phyloP scores from a whole-genome alignment of 345 rosid genomes.

The Angophora floribunda region DNA sequence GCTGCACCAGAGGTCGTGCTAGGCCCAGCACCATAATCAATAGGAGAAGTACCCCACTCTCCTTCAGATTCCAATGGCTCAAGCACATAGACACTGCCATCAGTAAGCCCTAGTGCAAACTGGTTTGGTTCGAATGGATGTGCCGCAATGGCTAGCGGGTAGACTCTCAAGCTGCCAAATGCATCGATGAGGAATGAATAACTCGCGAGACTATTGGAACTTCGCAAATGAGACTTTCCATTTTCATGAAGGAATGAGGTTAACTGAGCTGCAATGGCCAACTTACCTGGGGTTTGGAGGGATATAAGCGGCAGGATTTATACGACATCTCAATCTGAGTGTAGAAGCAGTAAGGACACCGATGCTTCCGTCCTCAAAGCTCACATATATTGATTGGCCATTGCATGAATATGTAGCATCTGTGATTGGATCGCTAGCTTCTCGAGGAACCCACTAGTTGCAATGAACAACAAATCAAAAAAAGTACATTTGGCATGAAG shows the following conservation, averaged over 20 bases:
- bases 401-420: constrained; percentile 11
- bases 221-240: no score
- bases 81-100: constrained; percentile 55
- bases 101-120: constrained; percentile 60
- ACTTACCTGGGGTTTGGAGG: constrained; percentile 56
- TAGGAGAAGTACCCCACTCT: constrained; percentile 70
- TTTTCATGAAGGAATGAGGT: no score
- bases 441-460: constrained; percentile 46
- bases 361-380: constrained; percentile 67
- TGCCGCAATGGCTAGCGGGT: no score
- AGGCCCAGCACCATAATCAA: constrained; percentile 56
- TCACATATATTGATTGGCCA: constrained; percentile 63
- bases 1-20: constrained; percentile 31
- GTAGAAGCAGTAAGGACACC: constrained; percentile 52
- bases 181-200: no score
- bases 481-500: no score
- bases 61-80: constrained; percentile 67
- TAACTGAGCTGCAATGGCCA: no score
- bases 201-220: no score
- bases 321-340: constrained; percentile 65
- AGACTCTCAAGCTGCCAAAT: constrained; percentile 25
- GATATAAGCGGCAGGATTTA: constrained; percentile 54
- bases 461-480: no score
- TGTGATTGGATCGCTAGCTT: constrained; percentile 62
- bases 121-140: no score